These are phyloP conservation scores for Phylloboletellus chloephorus DNA, from an alignment of 1,284 basidiomycete genomes.

Conservation along the genomic window DNA sequence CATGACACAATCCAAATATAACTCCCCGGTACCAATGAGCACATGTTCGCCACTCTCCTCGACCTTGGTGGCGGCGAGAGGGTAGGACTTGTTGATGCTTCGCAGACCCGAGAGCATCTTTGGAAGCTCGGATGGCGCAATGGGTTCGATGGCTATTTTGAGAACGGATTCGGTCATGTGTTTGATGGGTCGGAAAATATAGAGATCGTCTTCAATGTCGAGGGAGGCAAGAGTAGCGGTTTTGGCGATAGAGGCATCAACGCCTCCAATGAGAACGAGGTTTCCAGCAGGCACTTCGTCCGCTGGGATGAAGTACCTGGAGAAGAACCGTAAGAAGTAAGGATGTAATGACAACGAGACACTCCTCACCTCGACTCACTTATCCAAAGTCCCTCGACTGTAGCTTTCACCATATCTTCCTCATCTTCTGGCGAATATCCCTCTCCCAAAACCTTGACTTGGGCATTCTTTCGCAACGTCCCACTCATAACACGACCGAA, in stretches of 20 bases:
- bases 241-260: conserved; percentile 93
- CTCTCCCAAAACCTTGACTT: conserved; percentile 95
- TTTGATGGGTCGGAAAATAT: conserved; percentile 93
- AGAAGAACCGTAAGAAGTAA: conserved; percentile 14
- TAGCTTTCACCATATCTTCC: conserved; percentile 92
- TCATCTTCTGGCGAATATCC: conserved; percentile 97
- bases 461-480: conserved; percentile 75
- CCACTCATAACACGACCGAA: conserved; percentile 95
- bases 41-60: conserved; percentile 99
- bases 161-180: conserved; percentile 98
- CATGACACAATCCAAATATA: conserved; percentile 96
- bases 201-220: conserved; percentile 75
- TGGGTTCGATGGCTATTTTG: conserved; percentile 97
- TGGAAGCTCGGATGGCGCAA: conserved; percentile 94
- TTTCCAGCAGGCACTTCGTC: conserved; percentile 90
- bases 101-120: conserved; percentile 98
- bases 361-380: conserved; percentile 75
- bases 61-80: conserved; percentile 90
- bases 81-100: conserved; percentile 97
- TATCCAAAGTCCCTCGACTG: conserved; percentile 85
- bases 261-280: conserved; percentile 86
- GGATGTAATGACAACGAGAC: not conserved
- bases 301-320: conserved; percentile 83
- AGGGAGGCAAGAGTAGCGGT: conserved; percentile 83
- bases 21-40: conserved; percentile 92